Percentiles rank a stretch among this genome's conserved stretches.
Conservation (phyloP, 106 monocot species). For the Narthecium ossifragum region DNA sequence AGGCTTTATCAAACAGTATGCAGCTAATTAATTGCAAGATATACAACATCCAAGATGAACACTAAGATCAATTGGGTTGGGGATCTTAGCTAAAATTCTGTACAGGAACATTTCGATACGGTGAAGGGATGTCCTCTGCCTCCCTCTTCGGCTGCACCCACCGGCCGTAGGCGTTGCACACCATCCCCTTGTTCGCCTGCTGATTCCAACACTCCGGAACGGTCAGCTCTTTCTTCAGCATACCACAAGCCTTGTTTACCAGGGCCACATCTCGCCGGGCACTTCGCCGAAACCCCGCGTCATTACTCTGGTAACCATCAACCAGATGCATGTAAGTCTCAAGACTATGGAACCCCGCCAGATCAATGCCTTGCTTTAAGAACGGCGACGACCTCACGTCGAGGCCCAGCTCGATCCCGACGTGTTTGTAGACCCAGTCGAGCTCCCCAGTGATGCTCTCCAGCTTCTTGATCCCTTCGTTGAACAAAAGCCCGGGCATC, state of each 20-base stretch:
- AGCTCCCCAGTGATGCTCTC: constrained; percentile 15
- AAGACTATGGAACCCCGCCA: constrained; percentile 46
- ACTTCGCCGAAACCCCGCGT: constrained; percentile 18
- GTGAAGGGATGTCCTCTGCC: constrained; percentile 44
- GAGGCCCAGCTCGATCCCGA: constrained; percentile 38
- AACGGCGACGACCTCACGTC: constrained; percentile 38
- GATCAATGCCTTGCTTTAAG: constrained; percentile 28
- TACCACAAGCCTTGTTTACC: constrained; percentile 56
- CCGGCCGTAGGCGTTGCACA: constrained; percentile 30
- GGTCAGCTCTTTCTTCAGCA: constrained; percentile 41
- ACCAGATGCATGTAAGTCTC: constrained; percentile 73
- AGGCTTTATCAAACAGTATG: too few relatives aligned
- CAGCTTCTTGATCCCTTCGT: constrained; percentile 30
- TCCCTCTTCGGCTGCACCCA: constrained; percentile 34
- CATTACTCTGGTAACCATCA: constrained; percentile 30
- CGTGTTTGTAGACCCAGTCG: constrained; percentile 54
- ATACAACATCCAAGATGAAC: too few relatives aligned
- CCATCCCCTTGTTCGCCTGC: constrained; percentile 39
- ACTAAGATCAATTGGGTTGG: neutral
- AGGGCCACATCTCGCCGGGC: constrained; percentile 55
- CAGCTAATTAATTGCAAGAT: too few relatives aligned
- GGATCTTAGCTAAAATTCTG: too few relatives aligned
- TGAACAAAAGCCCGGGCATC: constrained; percentile 54
- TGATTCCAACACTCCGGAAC: constrained; percentile 52
- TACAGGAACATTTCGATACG: neutral